phyloP scores from a whole-genome alignment of 352 stramenopile species.

The Pseudoperonospora humuli region DNA sequence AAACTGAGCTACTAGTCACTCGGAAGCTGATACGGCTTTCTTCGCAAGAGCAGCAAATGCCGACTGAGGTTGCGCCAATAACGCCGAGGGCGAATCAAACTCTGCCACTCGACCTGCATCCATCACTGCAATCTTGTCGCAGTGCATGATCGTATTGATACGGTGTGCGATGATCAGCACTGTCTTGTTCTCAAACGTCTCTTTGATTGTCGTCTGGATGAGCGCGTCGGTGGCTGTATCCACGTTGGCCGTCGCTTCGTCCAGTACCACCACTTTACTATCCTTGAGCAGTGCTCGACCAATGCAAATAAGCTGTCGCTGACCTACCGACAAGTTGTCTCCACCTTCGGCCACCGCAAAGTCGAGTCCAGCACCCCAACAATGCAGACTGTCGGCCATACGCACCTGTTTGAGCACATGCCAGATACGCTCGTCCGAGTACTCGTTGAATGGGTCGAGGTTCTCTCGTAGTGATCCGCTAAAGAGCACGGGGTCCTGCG shows the following conservation, averaged over 20 bases:
- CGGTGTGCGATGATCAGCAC: constrained; percentile 91
- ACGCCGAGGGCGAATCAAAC: constrained; percentile 79
- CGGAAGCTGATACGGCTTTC: no score
- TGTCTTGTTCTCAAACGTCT: constrained; percentile 86
- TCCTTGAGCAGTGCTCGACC: constrained; percentile 89
- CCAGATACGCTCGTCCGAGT: constrained; percentile 63
- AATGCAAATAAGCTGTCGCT: constrained; percentile 36
- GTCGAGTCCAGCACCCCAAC: constrained; percentile 59
- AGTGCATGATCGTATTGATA: constrained; percentile 92
- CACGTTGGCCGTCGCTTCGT: constrained; percentile 91
- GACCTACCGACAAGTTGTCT: neutral
- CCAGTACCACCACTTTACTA: constrained; percentile 83
- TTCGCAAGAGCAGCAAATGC: no score
- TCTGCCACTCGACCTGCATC: constrained; percentile 83
- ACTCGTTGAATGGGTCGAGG: constrained; percentile 89
- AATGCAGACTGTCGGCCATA: constrained; percentile 55
- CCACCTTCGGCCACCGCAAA: constrained; percentile 88
- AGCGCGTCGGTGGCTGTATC: constrained; percentile 53
- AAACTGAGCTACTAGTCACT: no score
- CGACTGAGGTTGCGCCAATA: no score
- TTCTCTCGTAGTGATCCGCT: constrained; percentile 83
- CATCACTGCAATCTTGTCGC: constrained; percentile 86
- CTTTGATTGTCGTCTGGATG: constrained; percentile 61
- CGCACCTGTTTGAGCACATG: constrained; percentile 45
- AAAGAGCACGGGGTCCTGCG: constrained; percentile 87